Percentiles rank a stretch among this genome's conserved stretches.
Conservation (phyloP, 2,329 filamentous ascomycete species). For the Diplodia intermedia region DNA sequence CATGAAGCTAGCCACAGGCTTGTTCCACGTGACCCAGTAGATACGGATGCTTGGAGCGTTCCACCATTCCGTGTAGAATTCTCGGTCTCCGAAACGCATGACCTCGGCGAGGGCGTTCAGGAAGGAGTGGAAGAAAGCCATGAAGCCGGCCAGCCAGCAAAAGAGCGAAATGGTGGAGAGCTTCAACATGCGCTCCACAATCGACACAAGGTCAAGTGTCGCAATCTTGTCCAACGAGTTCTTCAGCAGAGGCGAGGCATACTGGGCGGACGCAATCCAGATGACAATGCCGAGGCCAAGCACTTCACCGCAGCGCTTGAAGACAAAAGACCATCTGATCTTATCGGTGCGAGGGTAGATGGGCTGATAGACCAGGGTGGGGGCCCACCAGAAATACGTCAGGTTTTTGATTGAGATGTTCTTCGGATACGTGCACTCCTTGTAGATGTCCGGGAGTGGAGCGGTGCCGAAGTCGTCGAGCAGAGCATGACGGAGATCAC, state of each 20-base stretch:
- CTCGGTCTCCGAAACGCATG: constrained; percentile 86
- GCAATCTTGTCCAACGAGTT: constrained; percentile 92
- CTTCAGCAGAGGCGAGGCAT: constrained; percentile 84
- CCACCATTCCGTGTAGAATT: constrained; percentile 99
- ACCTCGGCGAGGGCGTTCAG: constrained; percentile 92
- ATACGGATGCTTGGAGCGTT: constrained; percentile 78
- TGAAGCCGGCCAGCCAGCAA: constrained; percentile 98
- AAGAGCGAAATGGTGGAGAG: constrained; percentile 93
- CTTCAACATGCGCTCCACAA: constrained; percentile 90
- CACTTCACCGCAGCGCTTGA: constrained; percentile 80
- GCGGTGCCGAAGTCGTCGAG: constrained; percentile 61
- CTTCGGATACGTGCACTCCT: constrained; percentile 80
- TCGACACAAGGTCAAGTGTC: constrained; percentile 77
- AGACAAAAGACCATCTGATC: constrained; percentile 87
- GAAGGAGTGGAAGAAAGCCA: constrained; percentile 91
- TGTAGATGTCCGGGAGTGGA: constrained; percentile 84
- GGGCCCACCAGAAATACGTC: constrained; percentile 97
- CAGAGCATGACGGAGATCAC: constrained; percentile 89
- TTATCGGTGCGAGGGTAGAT: constrained; percentile 85
- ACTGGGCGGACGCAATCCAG: constrained; percentile 94
- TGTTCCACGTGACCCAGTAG: constrained; percentile 98
- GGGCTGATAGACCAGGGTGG: constrained; percentile 94
- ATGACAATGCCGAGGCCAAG: constrained; percentile 84
- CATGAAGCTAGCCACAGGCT: constrained; percentile 97
- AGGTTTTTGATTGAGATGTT: constrained; percentile 91